Percentiles rank a stretch among this genome's conserved stretches.
Conservation (phyloP, 768 basidiomycete species). For the Agrocybe praecox region DNA sequence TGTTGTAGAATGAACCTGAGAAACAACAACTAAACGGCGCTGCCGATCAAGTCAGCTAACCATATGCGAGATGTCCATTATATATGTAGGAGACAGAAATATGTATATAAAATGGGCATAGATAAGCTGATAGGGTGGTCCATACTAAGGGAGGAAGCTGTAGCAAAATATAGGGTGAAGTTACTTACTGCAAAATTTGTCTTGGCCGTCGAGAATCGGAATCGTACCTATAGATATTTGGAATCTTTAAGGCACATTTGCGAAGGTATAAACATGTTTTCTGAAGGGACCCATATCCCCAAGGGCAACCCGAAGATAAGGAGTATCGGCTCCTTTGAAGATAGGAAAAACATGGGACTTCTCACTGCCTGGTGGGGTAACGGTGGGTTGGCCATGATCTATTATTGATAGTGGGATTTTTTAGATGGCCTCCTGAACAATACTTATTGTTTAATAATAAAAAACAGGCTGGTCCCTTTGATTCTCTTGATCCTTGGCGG, state of each 20-base stretch:
- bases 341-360: neutral
- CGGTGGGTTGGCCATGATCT: neutral
- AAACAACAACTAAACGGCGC: neutral
- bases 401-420: neutral
- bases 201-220: neutral
- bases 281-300: neutral
- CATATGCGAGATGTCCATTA: neutral
- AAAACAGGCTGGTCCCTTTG: too few species aligned
- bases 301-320: neutral
- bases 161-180: too few species aligned
- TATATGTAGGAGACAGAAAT: too few species aligned
- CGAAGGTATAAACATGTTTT: neutral
- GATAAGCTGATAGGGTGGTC: neutral
- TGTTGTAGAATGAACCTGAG: conserved; percentile 7
- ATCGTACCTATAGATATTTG: neutral
- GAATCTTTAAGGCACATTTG: neutral
- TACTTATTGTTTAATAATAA: too few species aligned
- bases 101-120: neutral
- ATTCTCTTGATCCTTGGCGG: too few species aligned
- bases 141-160: too few species aligned
- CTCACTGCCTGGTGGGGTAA: neutral
- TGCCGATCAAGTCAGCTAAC: neutral
- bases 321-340: neutral
- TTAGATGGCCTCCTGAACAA: too few species aligned
- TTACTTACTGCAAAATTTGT: too few species aligned